Evolutionary conservation across 768 basidiomycete genomes (phyloP).

Genomic region (Trametes coccinea): DNA sequence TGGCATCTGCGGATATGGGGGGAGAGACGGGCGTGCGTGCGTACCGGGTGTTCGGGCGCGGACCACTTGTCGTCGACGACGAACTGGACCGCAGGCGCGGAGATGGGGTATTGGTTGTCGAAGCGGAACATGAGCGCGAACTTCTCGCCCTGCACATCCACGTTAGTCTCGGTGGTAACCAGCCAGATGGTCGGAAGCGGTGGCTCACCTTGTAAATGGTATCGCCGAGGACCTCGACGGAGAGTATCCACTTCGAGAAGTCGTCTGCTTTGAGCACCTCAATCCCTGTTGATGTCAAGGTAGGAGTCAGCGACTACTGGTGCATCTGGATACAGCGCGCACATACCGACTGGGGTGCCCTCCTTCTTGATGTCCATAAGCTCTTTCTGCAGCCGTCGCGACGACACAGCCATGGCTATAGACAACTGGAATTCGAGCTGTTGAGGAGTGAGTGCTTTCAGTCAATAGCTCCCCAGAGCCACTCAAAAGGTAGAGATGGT

Average conservation of each 20-base stretch:
- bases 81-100: slow-evolving; percentile 86
- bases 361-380: slow-evolving; percentile 64
- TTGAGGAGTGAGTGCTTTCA: no score
- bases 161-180: no score
- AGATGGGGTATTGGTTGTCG: slow-evolving; percentile 80
- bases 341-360: slow-evolving; percentile 63
- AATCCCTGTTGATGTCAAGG: slow-evolving; percentile 53
- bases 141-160: slow-evolving; percentile 57
- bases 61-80: slow-evolving; percentile 62
- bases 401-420: slow-evolving; percentile 20
- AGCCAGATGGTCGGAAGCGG: background rate
- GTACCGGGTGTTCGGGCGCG: slow-evolving; percentile 79
- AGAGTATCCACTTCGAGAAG: slow-evolving; percentile 74
- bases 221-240: slow-evolving; percentile 83
- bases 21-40: slow-evolving; percentile 24
- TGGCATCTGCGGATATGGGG: slow-evolving; percentile 36
- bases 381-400: slow-evolving; percentile 67
- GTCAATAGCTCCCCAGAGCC: no score
- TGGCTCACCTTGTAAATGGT: slow-evolving; percentile 66
- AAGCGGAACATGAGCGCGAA: slow-evolving; percentile 84
- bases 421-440: no score
- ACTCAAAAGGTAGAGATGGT: no score
- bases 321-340: slow-evolving; percentile 11
- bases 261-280: slow-evolving; percentile 73
- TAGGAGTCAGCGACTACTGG: background rate